Percentiles rank a stretch among this genome's conserved stretches.
phyloP scores from a whole-genome alignment of 2,329 filamentous ascomycete genomes.

The Pseudocercospora fuligena region DNA sequence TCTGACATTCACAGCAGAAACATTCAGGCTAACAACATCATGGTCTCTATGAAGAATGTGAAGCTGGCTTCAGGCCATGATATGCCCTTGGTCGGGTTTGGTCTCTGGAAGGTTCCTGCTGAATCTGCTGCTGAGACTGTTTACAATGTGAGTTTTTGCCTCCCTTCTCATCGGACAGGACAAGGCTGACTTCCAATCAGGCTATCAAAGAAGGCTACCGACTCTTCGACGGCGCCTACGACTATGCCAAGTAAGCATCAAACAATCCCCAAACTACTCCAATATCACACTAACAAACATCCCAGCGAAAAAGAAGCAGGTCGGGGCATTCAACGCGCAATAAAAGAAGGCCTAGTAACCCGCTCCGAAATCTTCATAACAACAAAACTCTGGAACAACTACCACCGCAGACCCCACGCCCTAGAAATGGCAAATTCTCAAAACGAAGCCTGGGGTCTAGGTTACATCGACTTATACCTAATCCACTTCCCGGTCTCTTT shows the following conservation, averaged over 20 bases:
- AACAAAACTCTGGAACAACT: conserved; percentile 87
- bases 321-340: conserved; percentile 61
- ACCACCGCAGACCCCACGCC: conserved; percentile 75
- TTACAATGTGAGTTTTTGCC: conserved; percentile 58
- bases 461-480: conserved; percentile 77
- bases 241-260: conserved; percentile 59
- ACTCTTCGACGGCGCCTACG: conserved; percentile 60
- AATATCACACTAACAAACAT: background rate
- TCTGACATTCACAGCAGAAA: background rate
- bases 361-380: conserved; percentile 87
- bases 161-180: too few relatives aligned
- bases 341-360: conserved; percentile 75
- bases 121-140: conserved; percentile 70
- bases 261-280: background rate
- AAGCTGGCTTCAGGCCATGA: conserved; percentile 39
- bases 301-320: conserved; percentile 75
- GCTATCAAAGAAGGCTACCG: conserved; percentile 61
- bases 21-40: background rate
- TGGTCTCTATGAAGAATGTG: conserved; percentile 10
- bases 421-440: conserved; percentile 73
- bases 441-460: conserved; percentile 76
- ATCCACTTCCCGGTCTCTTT: conserved; percentile 46
- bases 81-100: conserved; percentile 75
- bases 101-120: conserved; percentile 78
- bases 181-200: conserved; percentile 2